Conservation (phyloP, 208 protist species). For the Entamoeba moshkovskii region DNA sequence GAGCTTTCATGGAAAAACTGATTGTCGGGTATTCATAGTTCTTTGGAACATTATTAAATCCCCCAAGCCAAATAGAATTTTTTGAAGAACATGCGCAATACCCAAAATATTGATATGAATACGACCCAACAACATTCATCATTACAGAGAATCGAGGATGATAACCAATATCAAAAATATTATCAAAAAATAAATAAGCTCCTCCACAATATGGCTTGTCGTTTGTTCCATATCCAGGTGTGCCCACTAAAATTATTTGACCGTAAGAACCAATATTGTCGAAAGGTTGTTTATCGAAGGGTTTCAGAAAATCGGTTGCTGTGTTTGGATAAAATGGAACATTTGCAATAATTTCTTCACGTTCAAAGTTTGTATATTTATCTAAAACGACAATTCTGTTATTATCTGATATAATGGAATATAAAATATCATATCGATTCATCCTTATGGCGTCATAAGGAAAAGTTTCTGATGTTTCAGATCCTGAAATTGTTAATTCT, state of each 20-base stretch:
- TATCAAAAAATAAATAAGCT: neutral
- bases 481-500: neutral
- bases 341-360: neutral
- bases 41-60: neutral
- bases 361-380: neutral
- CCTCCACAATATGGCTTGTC: neutral
- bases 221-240: neutral
- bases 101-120: neutral
- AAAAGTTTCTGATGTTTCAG: neutral
- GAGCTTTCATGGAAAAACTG: neutral
- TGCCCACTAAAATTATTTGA: neutral
- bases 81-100: neutral
- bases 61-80: neutral
- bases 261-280: slow-evolving; percentile 1
- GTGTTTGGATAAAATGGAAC: neutral
- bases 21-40: neutral
- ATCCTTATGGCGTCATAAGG: neutral
- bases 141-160: neutral
- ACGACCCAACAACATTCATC: neutral
- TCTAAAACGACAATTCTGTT: neutral
- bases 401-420: neutral
- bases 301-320: neutral
- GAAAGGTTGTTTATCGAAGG: neutral
- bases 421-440: neutral
- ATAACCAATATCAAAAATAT: neutral